Conservation (phyloP, 148 eudicot genomes). For the Camellia granthamiana region DNA sequence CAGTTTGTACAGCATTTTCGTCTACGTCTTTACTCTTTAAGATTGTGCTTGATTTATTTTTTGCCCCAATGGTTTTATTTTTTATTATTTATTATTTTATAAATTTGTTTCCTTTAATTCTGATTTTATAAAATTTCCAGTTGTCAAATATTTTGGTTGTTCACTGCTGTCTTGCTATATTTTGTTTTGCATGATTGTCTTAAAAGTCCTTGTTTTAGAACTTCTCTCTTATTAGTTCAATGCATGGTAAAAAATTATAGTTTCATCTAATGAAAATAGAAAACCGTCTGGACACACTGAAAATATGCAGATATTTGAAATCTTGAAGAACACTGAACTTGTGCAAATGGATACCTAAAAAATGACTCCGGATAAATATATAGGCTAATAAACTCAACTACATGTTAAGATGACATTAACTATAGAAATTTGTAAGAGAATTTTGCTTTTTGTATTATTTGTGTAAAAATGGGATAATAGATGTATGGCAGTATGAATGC, state of each 20-base stretch:
- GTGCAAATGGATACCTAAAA: background rate
- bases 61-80: background rate
- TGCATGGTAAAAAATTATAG: background rate
- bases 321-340: background rate
- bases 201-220: background rate
- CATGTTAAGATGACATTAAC: background rate
- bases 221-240: background rate
- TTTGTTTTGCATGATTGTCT: background rate
- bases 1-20: conserved; percentile 9
- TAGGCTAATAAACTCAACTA: background rate
- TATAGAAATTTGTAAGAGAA: background rate
- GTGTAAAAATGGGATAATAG: background rate
- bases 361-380: background rate
- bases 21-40: background rate
- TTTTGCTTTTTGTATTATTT: background rate
- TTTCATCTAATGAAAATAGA: background rate
- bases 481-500: background rate
- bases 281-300: background rate
- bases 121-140: background rate
- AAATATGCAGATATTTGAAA: background rate
- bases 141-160: background rate
- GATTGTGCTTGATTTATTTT: background rate
- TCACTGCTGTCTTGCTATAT: background rate
- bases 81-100: background rate
- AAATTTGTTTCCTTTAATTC: background rate